Evolutionary conservation across 352 stramenopile genomes (phyloP).

Genomic region (Phytophthora nicotianae): DNA sequence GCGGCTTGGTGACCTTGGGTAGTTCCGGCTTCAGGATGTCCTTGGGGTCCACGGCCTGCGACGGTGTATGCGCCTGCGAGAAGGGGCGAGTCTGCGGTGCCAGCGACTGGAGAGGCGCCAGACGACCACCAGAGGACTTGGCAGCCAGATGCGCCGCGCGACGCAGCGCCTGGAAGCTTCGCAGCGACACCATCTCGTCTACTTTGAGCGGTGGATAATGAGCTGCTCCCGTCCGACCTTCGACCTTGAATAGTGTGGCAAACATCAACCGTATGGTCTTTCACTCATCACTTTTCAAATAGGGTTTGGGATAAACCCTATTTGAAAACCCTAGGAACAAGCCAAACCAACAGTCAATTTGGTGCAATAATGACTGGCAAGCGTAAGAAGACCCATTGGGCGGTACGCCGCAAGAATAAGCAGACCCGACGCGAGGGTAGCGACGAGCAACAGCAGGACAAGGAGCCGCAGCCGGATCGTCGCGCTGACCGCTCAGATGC

Average conservation of each 20-base stretch:
- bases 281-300: too few relatives aligned
- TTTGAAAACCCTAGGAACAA: neutral
- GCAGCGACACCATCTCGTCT: slow-evolving; percentile 35
- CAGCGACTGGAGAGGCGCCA: slow-evolving; percentile 16
- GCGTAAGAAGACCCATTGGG: slow-evolving; percentile 76
- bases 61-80: slow-evolving; percentile 37
- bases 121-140: neutral
- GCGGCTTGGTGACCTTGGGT: slow-evolving; percentile 39
- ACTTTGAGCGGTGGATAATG: slow-evolving; percentile 16
- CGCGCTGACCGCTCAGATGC: slow-evolving; percentile 61
- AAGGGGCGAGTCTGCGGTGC: slow-evolving; percentile 37
- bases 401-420: slow-evolving; percentile 79
- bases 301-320: neutral
- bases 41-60: slow-evolving; percentile 40
- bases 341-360: neutral
- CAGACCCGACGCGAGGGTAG: slow-evolving; percentile 42
- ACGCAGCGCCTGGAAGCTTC: slow-evolving; percentile 38
- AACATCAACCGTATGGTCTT: slow-evolving; percentile 22
- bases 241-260: slow-evolving; percentile 18
- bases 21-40: slow-evolving; percentile 65
- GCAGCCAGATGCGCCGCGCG: slow-evolving; percentile 23
- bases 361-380: slow-evolving; percentile 44
- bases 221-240: slow-evolving; percentile 13
- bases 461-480: slow-evolving; percentile 42
- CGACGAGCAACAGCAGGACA: slow-evolving; percentile 29